phyloP scores from a whole-genome alignment of 2,329 filamentous ascomycete genomes.

The Alternaria alternata region DNA sequence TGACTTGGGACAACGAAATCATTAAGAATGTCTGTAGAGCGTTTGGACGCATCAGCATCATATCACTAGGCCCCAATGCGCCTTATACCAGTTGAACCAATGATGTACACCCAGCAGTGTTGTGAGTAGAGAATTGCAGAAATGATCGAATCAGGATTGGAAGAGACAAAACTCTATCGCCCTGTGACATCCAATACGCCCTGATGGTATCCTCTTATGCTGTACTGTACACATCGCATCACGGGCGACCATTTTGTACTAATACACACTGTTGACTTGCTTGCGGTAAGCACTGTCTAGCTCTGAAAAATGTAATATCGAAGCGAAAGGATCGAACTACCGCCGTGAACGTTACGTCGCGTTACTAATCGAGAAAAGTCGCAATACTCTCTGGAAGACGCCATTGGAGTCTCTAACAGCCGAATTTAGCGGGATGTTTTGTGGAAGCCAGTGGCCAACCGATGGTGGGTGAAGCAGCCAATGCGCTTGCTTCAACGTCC shows the following conservation, averaged over 20 bases:
- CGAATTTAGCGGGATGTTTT: background rate
- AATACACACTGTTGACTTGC: background rate
- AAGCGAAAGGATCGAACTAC: background rate
- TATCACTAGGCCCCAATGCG: background rate
- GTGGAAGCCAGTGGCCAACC: background rate
- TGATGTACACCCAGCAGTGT: background rate
- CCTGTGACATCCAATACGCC: background rate
- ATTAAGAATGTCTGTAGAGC: background rate
- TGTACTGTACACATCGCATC: background rate
- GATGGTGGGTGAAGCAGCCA: background rate
- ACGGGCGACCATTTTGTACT: background rate
- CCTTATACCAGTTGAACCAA: background rate
- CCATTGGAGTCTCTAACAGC: background rate
- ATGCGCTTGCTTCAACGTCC: background rate
- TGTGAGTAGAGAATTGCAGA: background rate
- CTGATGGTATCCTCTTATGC: background rate
- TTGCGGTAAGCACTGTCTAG: background rate
- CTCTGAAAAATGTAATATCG: background rate
- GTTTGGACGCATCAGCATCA: background rate
- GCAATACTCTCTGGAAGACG: background rate
- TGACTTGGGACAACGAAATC: background rate
- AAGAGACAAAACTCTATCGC: background rate
- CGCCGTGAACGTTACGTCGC: background rate
- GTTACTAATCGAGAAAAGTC: background rate
- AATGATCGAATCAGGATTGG: background rate